These are phyloP conservation scores for Colletotrichum musicola DNA, from an alignment of 2,329 filamentous ascomycete genomes.

Conservation along the genomic window DNA sequence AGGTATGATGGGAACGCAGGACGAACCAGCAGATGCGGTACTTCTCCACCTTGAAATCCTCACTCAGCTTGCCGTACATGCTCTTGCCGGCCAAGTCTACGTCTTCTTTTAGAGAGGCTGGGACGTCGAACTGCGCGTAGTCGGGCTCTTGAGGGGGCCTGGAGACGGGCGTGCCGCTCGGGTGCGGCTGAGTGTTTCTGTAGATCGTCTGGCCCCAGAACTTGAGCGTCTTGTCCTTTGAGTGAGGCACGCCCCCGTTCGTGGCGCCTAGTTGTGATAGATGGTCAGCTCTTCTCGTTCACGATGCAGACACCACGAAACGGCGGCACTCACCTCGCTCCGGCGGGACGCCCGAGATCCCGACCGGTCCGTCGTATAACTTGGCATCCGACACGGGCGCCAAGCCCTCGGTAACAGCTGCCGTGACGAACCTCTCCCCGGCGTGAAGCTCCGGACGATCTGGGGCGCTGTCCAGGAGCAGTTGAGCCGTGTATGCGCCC, in stretches of 20 bases:
- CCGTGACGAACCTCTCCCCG: conserved; percentile 62
- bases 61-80: conserved; percentile 65
- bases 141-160: conserved; percentile 60
- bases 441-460: conserved; percentile 60
- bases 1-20: no score
- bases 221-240: conserved; percentile 53
- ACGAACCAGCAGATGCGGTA: conserved; percentile 70
- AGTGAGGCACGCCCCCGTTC: conserved; percentile 62
- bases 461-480: conserved; percentile 58
- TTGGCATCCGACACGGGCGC: conserved; percentile 55
- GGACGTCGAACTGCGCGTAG: conserved; percentile 67
- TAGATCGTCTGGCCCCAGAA: conserved; percentile 66
- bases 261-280: conserved; percentile 43
- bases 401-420: conserved; percentile 63
- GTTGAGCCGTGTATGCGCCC: conserved; percentile 62
- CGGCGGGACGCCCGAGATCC: conserved; percentile 42
- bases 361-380: conserved; percentile 57
- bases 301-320: no score
- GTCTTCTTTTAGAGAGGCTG: conserved; percentile 61
- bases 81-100: conserved; percentile 62
- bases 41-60: conserved; percentile 64
- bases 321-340: conserved; percentile 13
- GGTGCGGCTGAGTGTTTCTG: conserved; percentile 57
- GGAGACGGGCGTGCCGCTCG: conserved; percentile 60
- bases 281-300: no score